Evolutionary conservation across 257 asterid genomes (phyloP).

Genomic region (Oldenlandia corymbosa): DNA sequence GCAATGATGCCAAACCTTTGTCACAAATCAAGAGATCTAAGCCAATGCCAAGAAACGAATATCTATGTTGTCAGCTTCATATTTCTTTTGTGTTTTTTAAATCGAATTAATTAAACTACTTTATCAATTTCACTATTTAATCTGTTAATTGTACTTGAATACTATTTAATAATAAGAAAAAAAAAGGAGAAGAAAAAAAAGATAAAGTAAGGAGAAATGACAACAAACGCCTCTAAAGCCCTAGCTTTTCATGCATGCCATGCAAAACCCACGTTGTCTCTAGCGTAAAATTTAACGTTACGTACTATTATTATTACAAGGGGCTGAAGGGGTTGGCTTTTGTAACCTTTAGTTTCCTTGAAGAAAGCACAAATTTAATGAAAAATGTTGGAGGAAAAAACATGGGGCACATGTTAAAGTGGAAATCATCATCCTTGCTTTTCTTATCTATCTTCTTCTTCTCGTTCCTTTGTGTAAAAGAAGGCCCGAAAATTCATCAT

Average conservation of each 20-base stretch:
- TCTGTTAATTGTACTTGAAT: slow-evolving; percentile 8
- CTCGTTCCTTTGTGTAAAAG: slow-evolving; percentile 40
- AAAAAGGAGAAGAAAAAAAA: slow-evolving; percentile 20
- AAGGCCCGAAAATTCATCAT: slow-evolving; percentile 32
- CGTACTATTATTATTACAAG: too few species aligned
- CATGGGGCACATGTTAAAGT: slow-evolving; percentile 58
- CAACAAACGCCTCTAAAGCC: slow-evolving; percentile 39
- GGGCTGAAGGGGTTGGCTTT: background rate
- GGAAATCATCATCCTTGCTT: slow-evolving; percentile 26
- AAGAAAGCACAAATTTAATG: background rate
- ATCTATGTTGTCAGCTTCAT: too few species aligned
- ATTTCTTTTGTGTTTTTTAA: too few species aligned
- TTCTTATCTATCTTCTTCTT: slow-evolving; percentile 55
- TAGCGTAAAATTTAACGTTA: slow-evolving; percentile 14
- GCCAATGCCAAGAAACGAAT: slow-evolving; percentile 81
- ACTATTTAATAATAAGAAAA: slow-evolving; percentile 9
- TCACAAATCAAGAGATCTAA: slow-evolving; percentile 61
- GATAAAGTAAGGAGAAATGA: slow-evolving; percentile 35
- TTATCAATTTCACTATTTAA: slow-evolving; percentile 7
- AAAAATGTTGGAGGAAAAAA: slow-evolving; percentile 5
- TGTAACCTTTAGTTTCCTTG: slow-evolving; percentile 5
- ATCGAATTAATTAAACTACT: too few species aligned
- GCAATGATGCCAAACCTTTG: slow-evolving; percentile 48
- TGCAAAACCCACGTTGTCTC: slow-evolving; percentile 50
- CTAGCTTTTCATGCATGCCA: slow-evolving; percentile 53